These are phyloP conservation scores for Oropetium thomaeum DNA, from an alignment of 176 grass and related monocot genomes.

Conservation along the genomic window DNA sequence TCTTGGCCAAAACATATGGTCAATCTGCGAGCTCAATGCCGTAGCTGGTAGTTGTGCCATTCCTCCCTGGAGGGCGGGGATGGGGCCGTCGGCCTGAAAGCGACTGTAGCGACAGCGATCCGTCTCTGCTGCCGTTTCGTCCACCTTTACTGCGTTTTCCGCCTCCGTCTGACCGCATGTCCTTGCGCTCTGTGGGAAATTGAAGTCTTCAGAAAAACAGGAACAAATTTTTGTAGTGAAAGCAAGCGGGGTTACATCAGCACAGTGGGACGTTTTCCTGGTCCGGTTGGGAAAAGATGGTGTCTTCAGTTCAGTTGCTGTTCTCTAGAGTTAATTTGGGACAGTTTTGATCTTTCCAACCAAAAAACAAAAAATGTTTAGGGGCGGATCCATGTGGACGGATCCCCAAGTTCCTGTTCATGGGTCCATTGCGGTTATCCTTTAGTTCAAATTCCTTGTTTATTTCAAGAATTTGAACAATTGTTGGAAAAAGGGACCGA, in stretches of 20 bases:
- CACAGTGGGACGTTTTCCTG: slow-evolving; percentile 15
- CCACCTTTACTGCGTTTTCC: slow-evolving; percentile 32
- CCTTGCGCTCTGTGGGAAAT: slow-evolving; percentile 5
- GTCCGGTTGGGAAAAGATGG: neutral
- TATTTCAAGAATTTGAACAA: neutral
- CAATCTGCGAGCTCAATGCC: slow-evolving; percentile 43
- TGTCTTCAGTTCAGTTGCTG: neutral
- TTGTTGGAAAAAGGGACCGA: slow-evolving; percentile 1
- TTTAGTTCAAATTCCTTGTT: slow-evolving; percentile 7
- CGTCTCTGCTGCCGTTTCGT: slow-evolving; percentile 34
- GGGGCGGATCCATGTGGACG: slow-evolving; percentile 26
- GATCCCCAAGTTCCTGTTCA: neutral
- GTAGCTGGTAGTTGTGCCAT: slow-evolving; percentile 45
- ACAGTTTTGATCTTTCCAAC: no score
- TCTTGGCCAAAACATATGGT: slow-evolving; percentile 9
- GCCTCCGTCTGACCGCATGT: slow-evolving; percentile 9
- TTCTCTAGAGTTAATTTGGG: neutral
- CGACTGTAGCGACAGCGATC: slow-evolving; percentile 35
- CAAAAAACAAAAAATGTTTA: no score
- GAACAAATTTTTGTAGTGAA: slow-evolving; percentile 12
- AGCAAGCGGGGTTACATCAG: neutral
- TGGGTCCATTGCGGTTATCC: slow-evolving; percentile 1
- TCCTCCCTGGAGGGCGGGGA: slow-evolving; percentile 26
- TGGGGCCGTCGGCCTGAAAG: slow-evolving; percentile 32
- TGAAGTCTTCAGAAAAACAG: slow-evolving; percentile 4